Evolutionary conservation across 2,329 filamentous ascomycete genomes (phyloP).

Genomic region (Epichloe amarillans): DNA sequence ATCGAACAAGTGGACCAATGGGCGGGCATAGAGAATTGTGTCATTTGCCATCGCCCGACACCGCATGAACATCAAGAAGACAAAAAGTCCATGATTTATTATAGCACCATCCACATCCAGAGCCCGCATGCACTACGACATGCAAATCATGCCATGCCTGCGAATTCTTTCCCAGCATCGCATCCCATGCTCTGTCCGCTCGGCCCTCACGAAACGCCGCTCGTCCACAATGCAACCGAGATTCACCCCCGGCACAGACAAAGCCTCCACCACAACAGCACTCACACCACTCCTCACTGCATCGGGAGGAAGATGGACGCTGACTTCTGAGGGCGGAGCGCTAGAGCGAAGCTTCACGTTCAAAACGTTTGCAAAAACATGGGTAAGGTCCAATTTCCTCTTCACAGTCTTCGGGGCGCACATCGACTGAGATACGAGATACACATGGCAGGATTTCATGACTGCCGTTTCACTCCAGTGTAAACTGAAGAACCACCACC

Average conservation of each 20-base stretch:
- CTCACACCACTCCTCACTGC: slow-evolving; percentile 27
- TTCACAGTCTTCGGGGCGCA: not conserved
- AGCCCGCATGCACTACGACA: not conserved
- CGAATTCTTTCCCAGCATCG: not conserved
- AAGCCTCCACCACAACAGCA: slow-evolving; percentile 19
- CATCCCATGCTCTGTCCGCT: not conserved
- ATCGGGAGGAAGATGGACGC: slow-evolving; percentile 32
- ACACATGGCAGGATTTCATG: slow-evolving; percentile 52
- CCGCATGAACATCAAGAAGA: too few species aligned
- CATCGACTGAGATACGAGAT: not conserved
- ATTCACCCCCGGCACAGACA: slow-evolving; percentile 35
- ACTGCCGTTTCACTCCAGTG: slow-evolving; percentile 55
- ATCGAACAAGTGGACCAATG: not conserved
- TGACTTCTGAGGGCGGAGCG: slow-evolving; percentile 37
- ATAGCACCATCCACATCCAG: not conserved
- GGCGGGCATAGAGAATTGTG: too few species aligned
- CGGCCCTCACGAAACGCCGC: not conserved
- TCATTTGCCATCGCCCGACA: too few species aligned
- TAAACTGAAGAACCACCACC: slow-evolving; percentile 56
- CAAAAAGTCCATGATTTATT: not conserved
- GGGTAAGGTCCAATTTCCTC: slow-evolving; percentile 30
- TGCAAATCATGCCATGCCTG: not conserved
- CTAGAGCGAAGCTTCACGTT: slow-evolving; percentile 49
- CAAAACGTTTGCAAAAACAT: slow-evolving; percentile 52
- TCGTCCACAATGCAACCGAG: slow-evolving; percentile 16